Base-by-base conservation (phyloP, 257 asterid genomes). In the Solanum peruvianum region DNA sequence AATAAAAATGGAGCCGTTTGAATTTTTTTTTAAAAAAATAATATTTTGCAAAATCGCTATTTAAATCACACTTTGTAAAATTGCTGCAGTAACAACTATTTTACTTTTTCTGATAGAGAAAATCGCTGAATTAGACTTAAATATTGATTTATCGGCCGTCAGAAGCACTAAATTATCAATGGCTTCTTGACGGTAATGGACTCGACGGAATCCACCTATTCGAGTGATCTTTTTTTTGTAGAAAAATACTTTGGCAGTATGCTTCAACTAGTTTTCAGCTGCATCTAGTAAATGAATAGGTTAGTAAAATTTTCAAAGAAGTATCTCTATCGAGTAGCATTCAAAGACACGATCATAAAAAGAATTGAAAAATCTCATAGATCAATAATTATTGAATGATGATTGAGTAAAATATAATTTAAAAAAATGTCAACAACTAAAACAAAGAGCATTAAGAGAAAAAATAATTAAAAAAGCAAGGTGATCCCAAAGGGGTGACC, bases 401-500 rank as follows among this genome's bases (percentile, higher is more conserved):
- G 18, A 13, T 13, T n/a, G 37, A n/a, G 27, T 27, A 2, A 1
- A 13, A n/a, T n/a, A 23, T 62, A 62, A 10, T 71, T 31, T 11
- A 75, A 11, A 56, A 56, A 18, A 2, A 75, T 41, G 37, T 23
- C 15, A 39, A 62, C 31, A 23, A 62, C 29, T 4, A n/a, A 62
- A 41, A 75, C 2, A 71, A 37, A 75, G 45, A 23, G 7, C 42
- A 5, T 23, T 11, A 6, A 13, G 11, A 23, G 2, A 41, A 71
- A 84, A n/a, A 23, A 84, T 0, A 21, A 37, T 4, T 6, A 3
- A n/a, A 39, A 12, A 42, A 86, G 44, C 88, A 82, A 60, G 49
- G 62, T 44, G 31, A 89, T 45, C 76, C 88, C 81, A 52, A 86
- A 88, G 93, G 95, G 94, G 94, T 92, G 96, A 91, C 94, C 92